Evolutionary conservation across 805 yeast genomes (phyloP), one percentile per base, ranked within the genome.

Genomic region (Myxozyma vanderwaltii): DNA sequence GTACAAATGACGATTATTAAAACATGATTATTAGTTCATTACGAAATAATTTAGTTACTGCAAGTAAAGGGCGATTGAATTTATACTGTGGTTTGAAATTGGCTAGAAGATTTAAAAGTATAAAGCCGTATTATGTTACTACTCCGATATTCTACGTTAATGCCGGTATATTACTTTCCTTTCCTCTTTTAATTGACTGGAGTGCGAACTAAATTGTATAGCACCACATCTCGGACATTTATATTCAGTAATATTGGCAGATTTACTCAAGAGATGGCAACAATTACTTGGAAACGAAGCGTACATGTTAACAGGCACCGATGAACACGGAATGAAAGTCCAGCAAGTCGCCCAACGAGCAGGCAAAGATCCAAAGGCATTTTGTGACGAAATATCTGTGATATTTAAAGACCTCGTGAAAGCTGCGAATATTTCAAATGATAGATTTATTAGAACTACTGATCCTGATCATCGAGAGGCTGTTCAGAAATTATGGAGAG

Each of bases 131-230:
- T 54, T 89, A 84, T 66, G 77, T 87, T 15, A 90, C 97, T 0
- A 87, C 97, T 0, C 99, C 99, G 0, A 94, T 94, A 26, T 94
- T 91, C 73, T 94, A 94, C 73, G 97, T 95, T 57, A 94, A 94
- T 77, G 98, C 98, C 23, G 59, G 63, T 58, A 48, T 21, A 58
- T 52, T 19, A 12, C 38, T 31, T 19, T n/a, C 27, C n/a, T n/a
- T n/a, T n/a, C n/a, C n/a, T n/a, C n/a, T n/a, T n/a, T n/a, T n/a
- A n/a, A n/a, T n/a, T n/a, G n/a, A n/a, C n/a, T n/a, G n/a, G n/a
- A n/a, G n/a, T n/a, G n/a, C n/a, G n/a, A n/a, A n/a, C n/a, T n/a
- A n/a, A n/a, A n/a, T n/a, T 56, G 13, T 15, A 13, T 12, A 13
- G 79, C 81, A 51, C 99, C 99, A 1, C 99, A 94, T 74, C 72